Percentiles rank a stretch among this genome's conserved stretches.
Evolutionary conservation across 352 stramenopile species (phyloP).

Genomic region (Proteromonas lacertae): DNA sequence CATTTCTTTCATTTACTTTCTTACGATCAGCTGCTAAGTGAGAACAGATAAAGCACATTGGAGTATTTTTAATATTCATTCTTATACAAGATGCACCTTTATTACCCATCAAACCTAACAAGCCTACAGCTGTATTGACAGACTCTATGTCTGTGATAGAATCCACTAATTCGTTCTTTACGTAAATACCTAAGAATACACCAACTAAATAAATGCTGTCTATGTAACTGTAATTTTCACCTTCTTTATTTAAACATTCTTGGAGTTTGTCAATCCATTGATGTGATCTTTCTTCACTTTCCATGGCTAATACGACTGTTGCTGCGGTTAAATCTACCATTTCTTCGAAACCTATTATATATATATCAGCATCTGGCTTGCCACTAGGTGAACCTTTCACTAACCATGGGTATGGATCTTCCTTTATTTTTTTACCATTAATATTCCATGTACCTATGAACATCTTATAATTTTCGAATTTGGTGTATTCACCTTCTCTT

Average conservation of each 20-base stretch:
- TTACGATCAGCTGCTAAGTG: conserved; percentile 90
- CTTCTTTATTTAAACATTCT: conserved; percentile 4
- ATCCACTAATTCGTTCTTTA: conserved; percentile 26
- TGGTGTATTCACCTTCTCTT: too few relatives aligned
- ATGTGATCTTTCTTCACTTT: conserved; percentile 11
- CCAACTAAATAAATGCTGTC: conserved; percentile 72
- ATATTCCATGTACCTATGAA: too few relatives aligned
- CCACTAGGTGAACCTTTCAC: too few relatives aligned
- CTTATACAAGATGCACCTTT: conserved; percentile 82
- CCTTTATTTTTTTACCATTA: too few relatives aligned
- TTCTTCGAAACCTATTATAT: conserved; percentile 75
- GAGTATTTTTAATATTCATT: conserved; percentile 80
- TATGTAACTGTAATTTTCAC: conserved; percentile 21
- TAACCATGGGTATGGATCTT: too few relatives aligned
- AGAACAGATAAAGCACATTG: conserved; percentile 86
- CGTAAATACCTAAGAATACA: conserved; percentile 77
- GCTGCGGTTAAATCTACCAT: conserved; percentile 98
- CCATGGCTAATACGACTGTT: conserved; percentile 86
- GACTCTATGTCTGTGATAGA: conserved; percentile 29
- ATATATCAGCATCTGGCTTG: conserved; percentile 32
- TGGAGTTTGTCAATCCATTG: conserved; percentile 4
- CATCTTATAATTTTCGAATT: too few relatives aligned
- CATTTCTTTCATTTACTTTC: conserved; percentile 77
- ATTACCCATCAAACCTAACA: conserved; percentile 96
- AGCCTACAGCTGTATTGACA: conserved; percentile 60